Evolutionary conservation across 1,139 yeast genomes (phyloP).

Genomic region (Zygosaccharomyces sapae): DNA sequence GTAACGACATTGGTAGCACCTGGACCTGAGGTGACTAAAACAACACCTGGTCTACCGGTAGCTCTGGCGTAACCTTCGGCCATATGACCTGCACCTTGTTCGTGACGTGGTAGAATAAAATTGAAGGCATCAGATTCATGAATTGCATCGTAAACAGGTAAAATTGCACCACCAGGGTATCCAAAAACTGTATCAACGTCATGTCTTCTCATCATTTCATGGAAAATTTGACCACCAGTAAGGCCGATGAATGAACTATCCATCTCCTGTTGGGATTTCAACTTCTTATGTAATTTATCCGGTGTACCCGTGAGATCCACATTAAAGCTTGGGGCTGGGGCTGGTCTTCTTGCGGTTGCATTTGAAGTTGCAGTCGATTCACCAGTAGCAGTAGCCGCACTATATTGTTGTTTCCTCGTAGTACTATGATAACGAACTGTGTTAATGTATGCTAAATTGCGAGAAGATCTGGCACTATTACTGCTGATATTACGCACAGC

Average conservation of each 20-base stretch:
- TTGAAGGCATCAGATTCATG: constrained; percentile 84
- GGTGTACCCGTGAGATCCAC: constrained; percentile 24
- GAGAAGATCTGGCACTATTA: constrained; percentile 5
- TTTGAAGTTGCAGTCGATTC: constrained; percentile 1
- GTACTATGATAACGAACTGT: constrained; percentile 17
- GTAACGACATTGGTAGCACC: constrained; percentile 98
- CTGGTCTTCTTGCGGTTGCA: constrained; percentile 37
- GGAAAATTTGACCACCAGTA: constrained; percentile 96
- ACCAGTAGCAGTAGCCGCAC: constrained; percentile 28
- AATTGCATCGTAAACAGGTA: constrained; percentile 96
- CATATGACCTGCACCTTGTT: constrained; percentile 99
- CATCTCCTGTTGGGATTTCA: constrained; percentile 37
- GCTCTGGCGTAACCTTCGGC: constrained; percentile 99
- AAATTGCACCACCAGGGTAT: constrained; percentile 96
- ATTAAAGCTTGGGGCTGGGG: constrained; percentile 50
- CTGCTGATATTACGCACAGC: constrained; percentile 8
- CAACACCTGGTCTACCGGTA: constrained; percentile 96
- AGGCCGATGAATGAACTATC: constrained; percentile 89
- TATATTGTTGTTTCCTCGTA: constrained; percentile 11
- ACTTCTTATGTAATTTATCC: constrained; percentile 13
- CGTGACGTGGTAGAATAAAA: constrained; percentile 92
- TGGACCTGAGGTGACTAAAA: constrained; percentile 95
- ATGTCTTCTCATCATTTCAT: constrained; percentile 97
- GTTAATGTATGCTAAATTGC: constrained; percentile 7
- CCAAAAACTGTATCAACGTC: constrained; percentile 93